Evolutionary conservation across 371 early-diverging fungal genomes (phyloP), one percentile per base, ranked within the genome.

Genomic region (Lichtheimia ornata): DNA sequence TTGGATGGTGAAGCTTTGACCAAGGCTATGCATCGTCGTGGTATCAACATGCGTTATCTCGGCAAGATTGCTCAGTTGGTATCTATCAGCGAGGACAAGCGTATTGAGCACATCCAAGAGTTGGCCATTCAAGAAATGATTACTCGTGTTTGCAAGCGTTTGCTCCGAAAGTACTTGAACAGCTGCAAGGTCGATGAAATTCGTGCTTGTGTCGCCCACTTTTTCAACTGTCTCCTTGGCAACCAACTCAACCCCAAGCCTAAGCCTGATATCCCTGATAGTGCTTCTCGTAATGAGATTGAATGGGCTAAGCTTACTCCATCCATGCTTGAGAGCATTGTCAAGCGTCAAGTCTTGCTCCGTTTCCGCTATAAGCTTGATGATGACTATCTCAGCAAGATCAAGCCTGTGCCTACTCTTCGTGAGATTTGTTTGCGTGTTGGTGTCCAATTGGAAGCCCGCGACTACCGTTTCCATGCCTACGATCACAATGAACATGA

Each of bases 31-130:
- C 97, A 97, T 67, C 89, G 88, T 53, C 93, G 94, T 43, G 97
- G 97, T 68, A 90, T 97, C 77, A 97, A 97, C 80, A 95, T 97
- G 94, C 88, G 97, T 55, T 97, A 96, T 68, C 83, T 97, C 11
- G 97, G 97, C 25, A 85, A 76, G 49, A 74, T 95, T 18, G 87
- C 88, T 18, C 63, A 73, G 17, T 56, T 89, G 25, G 77, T 93
- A 24, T 72, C 85, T 14, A 67, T 85, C 28, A 76, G 79, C 55
- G 77, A 87, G 18, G 87, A 79, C 50, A 73, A 84, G 43, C 82
- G 82, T 27, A 74, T 86, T 51, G 77, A 77, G 5, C 84, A 86
- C 45, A 76, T 87, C 51, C 75, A 79, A 35, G 56, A 77, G 17
- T 59, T 89, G 40, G 77, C 82, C 43, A 58, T 88, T 28, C 88